Conservation (phyloP, 768 basidiomycete genomes). For the Mycena latifolia region DNA sequence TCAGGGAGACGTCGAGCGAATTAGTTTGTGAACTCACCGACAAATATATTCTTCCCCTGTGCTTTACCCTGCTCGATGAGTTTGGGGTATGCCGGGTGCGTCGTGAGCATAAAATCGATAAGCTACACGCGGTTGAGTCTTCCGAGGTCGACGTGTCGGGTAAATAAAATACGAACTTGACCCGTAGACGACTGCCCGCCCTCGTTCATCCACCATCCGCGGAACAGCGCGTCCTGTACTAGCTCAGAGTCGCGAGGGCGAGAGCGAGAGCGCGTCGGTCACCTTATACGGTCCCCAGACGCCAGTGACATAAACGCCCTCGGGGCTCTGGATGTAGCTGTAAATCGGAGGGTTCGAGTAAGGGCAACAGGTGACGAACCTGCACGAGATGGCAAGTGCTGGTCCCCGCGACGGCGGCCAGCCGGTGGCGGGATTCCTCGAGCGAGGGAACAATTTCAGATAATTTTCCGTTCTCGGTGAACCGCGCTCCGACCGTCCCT, state of each 20-base stretch:
- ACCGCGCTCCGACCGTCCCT: slow-evolving; percentile 91
- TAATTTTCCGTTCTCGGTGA: slow-evolving; percentile 64
- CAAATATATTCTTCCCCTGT: slow-evolving; percentile 69
- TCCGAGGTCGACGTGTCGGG: neutral
- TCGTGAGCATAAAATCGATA: slow-evolving; percentile 95
- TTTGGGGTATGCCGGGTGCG: slow-evolving; percentile 85
- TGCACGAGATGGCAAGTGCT: slow-evolving; percentile 97
- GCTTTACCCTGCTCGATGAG: slow-evolving; percentile 75
- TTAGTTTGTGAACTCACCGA: slow-evolving; percentile 50
- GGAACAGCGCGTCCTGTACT: slow-evolving; percentile 85
- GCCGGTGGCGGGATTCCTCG: slow-evolving; percentile 81
- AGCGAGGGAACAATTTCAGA: slow-evolving; percentile 69
- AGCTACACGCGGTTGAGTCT: slow-evolving; percentile 60
- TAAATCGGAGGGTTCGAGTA: neutral
- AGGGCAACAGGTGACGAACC: slow-evolving; percentile 49
- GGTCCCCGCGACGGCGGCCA: slow-evolving; percentile 96
- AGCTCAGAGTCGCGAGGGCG: neutral
- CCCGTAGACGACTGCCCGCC: slow-evolving; percentile 99
- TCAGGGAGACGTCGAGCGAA: neutral
- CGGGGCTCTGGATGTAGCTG: slow-evolving; percentile 65
- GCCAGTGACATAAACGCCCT: slow-evolving; percentile 89
- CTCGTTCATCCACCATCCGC: slow-evolving; percentile 99
- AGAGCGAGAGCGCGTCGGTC: neutral
- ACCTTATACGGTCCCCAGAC: slow-evolving; percentile 95
- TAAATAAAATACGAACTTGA: slow-evolving; percentile 62